Conservation (phyloP, 768 basidiomycete species). For the Mycena maculata region DNA sequence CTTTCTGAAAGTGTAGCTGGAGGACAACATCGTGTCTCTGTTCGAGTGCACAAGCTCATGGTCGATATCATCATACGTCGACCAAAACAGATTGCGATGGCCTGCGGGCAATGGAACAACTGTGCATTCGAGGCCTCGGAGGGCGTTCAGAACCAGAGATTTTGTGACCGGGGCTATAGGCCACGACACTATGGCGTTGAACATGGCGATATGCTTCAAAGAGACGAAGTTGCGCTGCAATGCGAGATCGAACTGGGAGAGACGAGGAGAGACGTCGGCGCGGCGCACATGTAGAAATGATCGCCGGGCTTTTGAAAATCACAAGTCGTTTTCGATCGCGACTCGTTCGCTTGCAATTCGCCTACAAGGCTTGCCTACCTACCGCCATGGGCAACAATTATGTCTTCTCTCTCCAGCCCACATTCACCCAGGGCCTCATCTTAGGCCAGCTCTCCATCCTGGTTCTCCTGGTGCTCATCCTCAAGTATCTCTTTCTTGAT, state of each 20-base stretch:
- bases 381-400: constrained; percentile 64
- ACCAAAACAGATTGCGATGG: constrained; percentile 74
- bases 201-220: constrained; percentile 25
- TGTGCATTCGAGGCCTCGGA: constrained; percentile 42
- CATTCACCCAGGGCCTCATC: constrained; percentile 95
- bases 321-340: neutral
- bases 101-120: constrained; percentile 33
- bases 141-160: constrained; percentile 56
- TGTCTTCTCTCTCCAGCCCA: constrained; percentile 81
- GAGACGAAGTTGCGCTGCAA: too few relatives aligned
- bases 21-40: constrained; percentile 69
- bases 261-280: too few relatives aligned
- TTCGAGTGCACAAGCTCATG: constrained; percentile 74
- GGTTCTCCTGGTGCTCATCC: constrained; percentile 77
- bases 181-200: constrained; percentile 54
- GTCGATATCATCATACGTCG: constrained; percentile 87
- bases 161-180: constrained; percentile 62
- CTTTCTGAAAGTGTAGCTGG: constrained; percentile 90
- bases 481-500: constrained; percentile 97
- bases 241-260: too few relatives aligned
- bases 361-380: constrained; percentile 20
- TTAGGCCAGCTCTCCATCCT: constrained; percentile 93
- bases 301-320: neutral
- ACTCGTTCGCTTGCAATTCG: constrained; percentile 1
- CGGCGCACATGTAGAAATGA: neutral